Conservation (phyloP, 1,139 yeast genomes). For the Suhomyces guaymorum region DNA sequence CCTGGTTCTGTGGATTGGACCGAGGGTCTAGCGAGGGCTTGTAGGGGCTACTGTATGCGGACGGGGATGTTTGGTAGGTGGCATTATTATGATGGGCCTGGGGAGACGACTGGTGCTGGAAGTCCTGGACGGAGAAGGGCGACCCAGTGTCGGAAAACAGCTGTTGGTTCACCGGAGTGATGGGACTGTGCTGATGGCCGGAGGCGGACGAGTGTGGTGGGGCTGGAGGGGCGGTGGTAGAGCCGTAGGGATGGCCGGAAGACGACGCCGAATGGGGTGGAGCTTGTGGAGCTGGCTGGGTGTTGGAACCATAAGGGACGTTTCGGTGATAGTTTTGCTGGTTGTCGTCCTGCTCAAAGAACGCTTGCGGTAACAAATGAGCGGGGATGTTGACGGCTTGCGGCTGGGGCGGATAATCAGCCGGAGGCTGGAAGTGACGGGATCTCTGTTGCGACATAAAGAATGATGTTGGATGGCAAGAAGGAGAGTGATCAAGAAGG, state of each 20-base stretch:
- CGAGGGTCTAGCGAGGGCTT: conserved; percentile 4
- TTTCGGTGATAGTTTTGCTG: conserved; percentile 8
- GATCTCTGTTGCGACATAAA: conserved; percentile 1
- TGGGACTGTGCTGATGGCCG: conserved; percentile 1
- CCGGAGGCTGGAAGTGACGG: conserved; percentile 5
- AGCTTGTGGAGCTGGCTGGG: conserved; percentile 1
- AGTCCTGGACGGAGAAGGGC: conserved; percentile 16
- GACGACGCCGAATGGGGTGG: too few species aligned
- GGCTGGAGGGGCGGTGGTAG: not conserved
- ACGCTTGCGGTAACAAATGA: conserved; percentile 39
- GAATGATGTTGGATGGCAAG: too few species aligned
- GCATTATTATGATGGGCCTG: not conserved
- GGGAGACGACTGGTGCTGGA: conserved; percentile 7
- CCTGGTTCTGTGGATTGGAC: conserved; percentile 2
- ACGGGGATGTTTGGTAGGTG: too few species aligned
- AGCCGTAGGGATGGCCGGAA: not conserved
- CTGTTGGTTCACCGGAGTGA: conserved; percentile 15
- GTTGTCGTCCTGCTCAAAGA: conserved; percentile 18
- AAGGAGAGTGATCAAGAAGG: not conserved
- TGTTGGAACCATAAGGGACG: conserved; percentile 14
- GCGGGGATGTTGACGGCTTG: conserved; percentile 29
- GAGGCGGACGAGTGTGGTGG: conserved; percentile 1
- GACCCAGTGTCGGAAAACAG: conserved; percentile 12
- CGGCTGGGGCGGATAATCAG: conserved; percentile 9
- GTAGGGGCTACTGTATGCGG: not conserved